A percentile compares a stretch with the other conserved stretches of the same genome.
Conservation (phyloP, 2,329 filamentous ascomycete species). For the Penicillium sp. region DNA sequence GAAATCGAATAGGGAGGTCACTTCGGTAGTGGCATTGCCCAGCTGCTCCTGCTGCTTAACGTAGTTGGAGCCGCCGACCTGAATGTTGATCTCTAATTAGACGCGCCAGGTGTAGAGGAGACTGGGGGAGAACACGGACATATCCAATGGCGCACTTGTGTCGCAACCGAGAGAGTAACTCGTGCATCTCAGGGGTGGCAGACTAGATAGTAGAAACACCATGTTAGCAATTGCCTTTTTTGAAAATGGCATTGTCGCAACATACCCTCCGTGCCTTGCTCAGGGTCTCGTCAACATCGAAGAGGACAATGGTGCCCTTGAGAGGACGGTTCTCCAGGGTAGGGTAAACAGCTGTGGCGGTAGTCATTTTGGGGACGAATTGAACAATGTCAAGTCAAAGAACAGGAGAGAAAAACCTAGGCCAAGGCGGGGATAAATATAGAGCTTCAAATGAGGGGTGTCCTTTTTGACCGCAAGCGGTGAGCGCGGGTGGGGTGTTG, state of each 20-base stretch:
- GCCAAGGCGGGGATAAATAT: conserved; percentile 18
- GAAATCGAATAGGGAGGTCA: conserved; percentile 91
- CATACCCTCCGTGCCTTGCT: conserved; percentile 76
- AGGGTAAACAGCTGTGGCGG: conserved; percentile 56
- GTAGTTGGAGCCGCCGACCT: conserved; percentile 85
- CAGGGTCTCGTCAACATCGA: conserved; percentile 94
- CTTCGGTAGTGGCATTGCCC: conserved; percentile 66
- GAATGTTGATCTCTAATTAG: conserved; percentile 18
- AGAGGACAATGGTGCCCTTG: conserved; percentile 91
- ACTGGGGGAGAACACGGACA: conserved; percentile 21
- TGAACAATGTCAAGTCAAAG: conserved; percentile 8
- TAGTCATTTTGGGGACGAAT: conserved; percentile 23
- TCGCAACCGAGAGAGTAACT: conserved; percentile 75
- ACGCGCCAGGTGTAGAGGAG: conserved; percentile 3
- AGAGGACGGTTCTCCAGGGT: conserved; percentile 80
- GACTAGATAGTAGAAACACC: conserved; percentile 46
- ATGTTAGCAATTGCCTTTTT: conserved; percentile 6
- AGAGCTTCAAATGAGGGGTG: conserved; percentile 11
- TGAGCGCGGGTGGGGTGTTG: conserved; percentile 21
- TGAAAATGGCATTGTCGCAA: conserved; percentile 12
- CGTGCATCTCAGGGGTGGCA: conserved; percentile 79
- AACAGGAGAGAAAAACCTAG: conserved; percentile 6
- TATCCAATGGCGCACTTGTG: conserved; percentile 50
- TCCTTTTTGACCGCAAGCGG: conserved; percentile 33
- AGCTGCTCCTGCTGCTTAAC: conserved; percentile 96